Base-by-base conservation (phyloP, 225 moss, liverwort and hornwort genomes). In the Pleurozium schreberi region DNA sequence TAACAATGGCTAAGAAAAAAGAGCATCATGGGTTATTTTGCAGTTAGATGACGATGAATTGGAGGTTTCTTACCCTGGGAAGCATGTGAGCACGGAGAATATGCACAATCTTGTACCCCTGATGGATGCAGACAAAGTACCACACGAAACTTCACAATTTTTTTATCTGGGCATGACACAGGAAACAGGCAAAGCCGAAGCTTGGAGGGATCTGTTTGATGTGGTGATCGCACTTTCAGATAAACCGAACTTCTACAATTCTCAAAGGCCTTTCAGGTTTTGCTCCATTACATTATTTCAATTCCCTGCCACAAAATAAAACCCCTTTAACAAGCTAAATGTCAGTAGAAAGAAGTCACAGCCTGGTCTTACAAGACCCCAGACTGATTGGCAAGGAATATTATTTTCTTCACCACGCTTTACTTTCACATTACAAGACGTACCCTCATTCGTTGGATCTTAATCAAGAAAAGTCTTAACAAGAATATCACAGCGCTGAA, bases 181-280 rank as follows among this genome's bases (percentile, higher is more conserved):
- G 90, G 91, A 93, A 87, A 90, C 91, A 87, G 90, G 88, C 86
- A 77, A 90, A 78, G 96, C 96, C 42, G 90, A 96, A 57, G 80
- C 87, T 86, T 98, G 96, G 98, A 94, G 94, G 65, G 95, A 96
- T 87, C 93, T 96, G 73, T 98, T 96, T 87, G 98, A 98, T 91
- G 96, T 98, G 73, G 96, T 98, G 84, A 92, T 97, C 80, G 96
- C 98, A 57, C 93, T 96, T 82, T 97, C 96, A 84, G 98, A 98
- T 88, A 98, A 98, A 93, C 98, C 98, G 18, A 92, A 94, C 76
- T 98, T 98, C 86, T 98, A 97, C 83, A 93, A 95, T 36, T 97
- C 98, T 79, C 96, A 92, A 82, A 86, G 92, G 27, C 90, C 90
- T 36, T 91, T 91, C 79, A 91, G 89, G 89, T 87, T 69, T 89